phyloP scores from a whole-genome alignment of 345 rosid species.

The Hevea brasiliensis region DNA sequence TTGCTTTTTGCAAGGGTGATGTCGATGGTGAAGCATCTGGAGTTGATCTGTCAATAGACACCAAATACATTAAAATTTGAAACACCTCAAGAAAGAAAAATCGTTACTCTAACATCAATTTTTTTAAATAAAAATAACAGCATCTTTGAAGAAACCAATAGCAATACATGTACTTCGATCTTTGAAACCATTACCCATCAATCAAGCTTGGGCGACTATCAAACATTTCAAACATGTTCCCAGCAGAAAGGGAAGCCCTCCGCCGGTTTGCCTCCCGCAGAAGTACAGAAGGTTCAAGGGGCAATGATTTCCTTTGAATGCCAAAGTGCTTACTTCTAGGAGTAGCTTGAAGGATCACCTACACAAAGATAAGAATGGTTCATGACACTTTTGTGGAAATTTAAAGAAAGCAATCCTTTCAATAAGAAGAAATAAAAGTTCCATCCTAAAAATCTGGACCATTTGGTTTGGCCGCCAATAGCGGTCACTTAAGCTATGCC shows the following conservation, averaged over 20 bases:
- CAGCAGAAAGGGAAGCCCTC: constrained; percentile 97
- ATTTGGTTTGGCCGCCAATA: not conserved
- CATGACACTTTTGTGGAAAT: not conserved
- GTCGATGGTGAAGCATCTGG: constrained; percentile 50
- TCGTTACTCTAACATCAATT: not conserved
- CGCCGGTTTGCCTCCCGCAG: constrained; percentile 93
- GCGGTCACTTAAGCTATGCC: not conserved
- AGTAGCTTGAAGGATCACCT: constrained; percentile 81
- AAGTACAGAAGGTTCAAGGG: constrained; percentile 93
- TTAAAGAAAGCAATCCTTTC: not conserved
- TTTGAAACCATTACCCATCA: constrained; percentile 68
- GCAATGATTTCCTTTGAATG: constrained; percentile 82
- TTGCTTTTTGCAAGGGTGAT: constrained; percentile 47
- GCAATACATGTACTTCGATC: constrained; percentile 17
- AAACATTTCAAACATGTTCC: constrained; percentile 67
- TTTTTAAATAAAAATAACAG: not conserved
- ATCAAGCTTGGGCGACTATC: constrained; percentile 47
- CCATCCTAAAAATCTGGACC: not conserved
- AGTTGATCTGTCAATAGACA: constrained; percentile 65
- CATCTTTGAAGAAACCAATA: constrained; percentile 3
- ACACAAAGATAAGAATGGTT: constrained; percentile 22
- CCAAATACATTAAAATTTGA: constrained; percentile 29
- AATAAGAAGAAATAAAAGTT: not conserved
- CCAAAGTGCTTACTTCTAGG: constrained; percentile 75
- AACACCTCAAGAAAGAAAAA: not conserved